Conservation (phyloP, 1,284 basidiomycete genomes). For the Pterulicium gracile region DNA sequence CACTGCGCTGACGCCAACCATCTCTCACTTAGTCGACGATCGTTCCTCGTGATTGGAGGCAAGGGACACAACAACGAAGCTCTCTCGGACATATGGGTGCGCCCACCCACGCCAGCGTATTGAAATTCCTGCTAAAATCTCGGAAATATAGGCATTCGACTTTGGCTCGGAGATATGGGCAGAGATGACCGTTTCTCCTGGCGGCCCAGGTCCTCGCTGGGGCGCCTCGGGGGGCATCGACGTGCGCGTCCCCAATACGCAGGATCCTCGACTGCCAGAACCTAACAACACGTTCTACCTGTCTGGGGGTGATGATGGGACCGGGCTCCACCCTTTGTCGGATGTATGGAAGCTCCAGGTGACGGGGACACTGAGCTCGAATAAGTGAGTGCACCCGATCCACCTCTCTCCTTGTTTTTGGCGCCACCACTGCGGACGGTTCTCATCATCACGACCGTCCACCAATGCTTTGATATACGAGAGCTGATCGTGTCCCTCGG, state of each 20-base stretch:
- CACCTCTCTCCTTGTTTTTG: background rate
- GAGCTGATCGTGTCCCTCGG: background rate
- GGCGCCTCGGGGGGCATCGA: slow-evolving; percentile 66
- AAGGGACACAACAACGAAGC: slow-evolving; percentile 37
- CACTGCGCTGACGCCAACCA: slow-evolving; percentile 9
- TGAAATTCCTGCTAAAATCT: background rate
- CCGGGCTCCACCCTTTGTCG: slow-evolving; percentile 33
- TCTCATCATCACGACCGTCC: too few relatives aligned
- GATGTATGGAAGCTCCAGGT: slow-evolving; percentile 60
- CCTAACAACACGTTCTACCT: slow-evolving; percentile 62
- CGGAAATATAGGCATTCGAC: slow-evolving; percentile 49
- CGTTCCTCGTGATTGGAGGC: slow-evolving; percentile 63
- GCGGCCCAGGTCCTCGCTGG: slow-evolving; percentile 49
- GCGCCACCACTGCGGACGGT: background rate
- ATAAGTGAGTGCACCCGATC: background rate
- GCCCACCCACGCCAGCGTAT: slow-evolving; percentile 12
- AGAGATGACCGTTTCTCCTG: slow-evolving; percentile 36
- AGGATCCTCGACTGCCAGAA: slow-evolving; percentile 31
- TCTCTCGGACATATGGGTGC: slow-evolving; percentile 63
- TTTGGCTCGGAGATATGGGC: slow-evolving; percentile 68
- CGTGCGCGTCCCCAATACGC: slow-evolving; percentile 27
- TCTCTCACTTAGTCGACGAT: slow-evolving; percentile 43
- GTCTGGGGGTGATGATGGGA: slow-evolving; percentile 51
- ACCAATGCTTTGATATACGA: too few relatives aligned
- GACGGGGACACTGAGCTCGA: slow-evolving; percentile 40